Evolutionary conservation across 768 basidiomycete genomes (phyloP).

Genomic region (Hygrocybe coccinea): DNA sequence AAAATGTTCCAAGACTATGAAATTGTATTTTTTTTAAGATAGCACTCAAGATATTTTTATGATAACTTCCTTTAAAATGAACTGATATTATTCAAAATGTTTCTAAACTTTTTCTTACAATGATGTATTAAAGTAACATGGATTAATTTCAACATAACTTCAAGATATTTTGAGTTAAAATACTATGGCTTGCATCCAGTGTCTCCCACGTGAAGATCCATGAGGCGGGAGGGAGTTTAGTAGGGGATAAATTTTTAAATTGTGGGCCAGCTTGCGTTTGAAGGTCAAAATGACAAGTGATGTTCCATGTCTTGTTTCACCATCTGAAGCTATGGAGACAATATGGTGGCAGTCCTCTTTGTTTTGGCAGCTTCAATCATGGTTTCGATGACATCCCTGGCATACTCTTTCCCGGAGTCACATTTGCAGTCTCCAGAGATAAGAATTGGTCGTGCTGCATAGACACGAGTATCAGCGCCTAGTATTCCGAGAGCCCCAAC

Average conservation of each 20-base stretch:
- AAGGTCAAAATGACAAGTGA: conserved; percentile 24
- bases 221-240: conserved; percentile 19
- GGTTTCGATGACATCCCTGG: conserved; percentile 13
- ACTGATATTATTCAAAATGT: too few relatives aligned
- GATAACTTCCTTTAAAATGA: too few relatives aligned
- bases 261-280: conserved; percentile 11
- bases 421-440: conserved; percentile 25
- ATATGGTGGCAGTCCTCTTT: background rate
- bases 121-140: too few relatives aligned
- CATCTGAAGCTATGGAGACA: conserved; percentile 28
- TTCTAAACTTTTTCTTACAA: too few relatives aligned
- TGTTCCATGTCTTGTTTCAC: conserved; percentile 23
- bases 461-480: conserved; percentile 14
- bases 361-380: conserved; percentile 12
- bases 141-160: too few relatives aligned
- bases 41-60: too few relatives aligned
- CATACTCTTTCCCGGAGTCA: conserved; percentile 16
- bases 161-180: too few relatives aligned
- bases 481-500: conserved; percentile 22
- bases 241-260: background rate
- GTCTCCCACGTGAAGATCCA: conserved; percentile 31
- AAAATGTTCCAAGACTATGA: too few relatives aligned
- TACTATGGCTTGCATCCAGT: too few relatives aligned
- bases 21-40: too few relatives aligned
- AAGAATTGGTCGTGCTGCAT: conserved; percentile 20